These are phyloP conservation scores for Cercospora beticola DNA, from an alignment of 2,329 filamentous ascomycete species.

Conservation along the genomic window DNA sequence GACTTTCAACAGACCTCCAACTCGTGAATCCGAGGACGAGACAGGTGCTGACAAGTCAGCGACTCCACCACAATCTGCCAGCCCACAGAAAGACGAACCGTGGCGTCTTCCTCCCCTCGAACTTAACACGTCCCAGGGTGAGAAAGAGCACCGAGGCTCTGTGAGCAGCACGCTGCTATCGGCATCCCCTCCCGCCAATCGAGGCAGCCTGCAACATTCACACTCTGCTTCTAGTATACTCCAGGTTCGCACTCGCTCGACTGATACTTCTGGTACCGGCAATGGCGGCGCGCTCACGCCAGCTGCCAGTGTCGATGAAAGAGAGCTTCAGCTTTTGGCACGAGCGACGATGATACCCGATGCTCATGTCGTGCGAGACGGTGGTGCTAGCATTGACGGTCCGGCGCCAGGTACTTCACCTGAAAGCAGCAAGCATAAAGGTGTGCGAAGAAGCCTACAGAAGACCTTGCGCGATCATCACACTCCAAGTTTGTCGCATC, in stretches of 20 bases:
- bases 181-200: constrained; percentile 26
- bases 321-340: constrained; percentile 31
- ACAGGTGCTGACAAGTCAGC: constrained; percentile 45
- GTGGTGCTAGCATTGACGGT: constrained; percentile 25
- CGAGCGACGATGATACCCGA: constrained; percentile 21
- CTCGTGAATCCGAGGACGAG: constrained; percentile 36
- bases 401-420: constrained; percentile 25
- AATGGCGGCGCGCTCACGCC: constrained; percentile 22
- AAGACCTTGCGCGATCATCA: constrained; percentile 74
- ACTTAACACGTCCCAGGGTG: constrained; percentile 29
- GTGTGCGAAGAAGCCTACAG: constrained; percentile 81
- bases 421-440: constrained; percentile 42
- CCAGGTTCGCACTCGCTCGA: constrained; percentile 27
- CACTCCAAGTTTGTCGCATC: constrained; percentile 52
- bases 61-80: constrained; percentile 47
- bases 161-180: constrained; percentile 34
- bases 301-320: constrained; percentile 25
- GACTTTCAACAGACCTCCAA: constrained; percentile 24
- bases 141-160: constrained; percentile 38
- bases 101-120: constrained; percentile 39
- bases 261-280: constrained; percentile 23
- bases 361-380: not conserved
- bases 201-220: constrained; percentile 31
- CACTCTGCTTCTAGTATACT: constrained; percentile 34
- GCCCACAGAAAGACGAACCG: constrained; percentile 22